Base-by-base conservation (phyloP, 108 stramenopile species). In the Cafeteria roenbergensis region DNA sequence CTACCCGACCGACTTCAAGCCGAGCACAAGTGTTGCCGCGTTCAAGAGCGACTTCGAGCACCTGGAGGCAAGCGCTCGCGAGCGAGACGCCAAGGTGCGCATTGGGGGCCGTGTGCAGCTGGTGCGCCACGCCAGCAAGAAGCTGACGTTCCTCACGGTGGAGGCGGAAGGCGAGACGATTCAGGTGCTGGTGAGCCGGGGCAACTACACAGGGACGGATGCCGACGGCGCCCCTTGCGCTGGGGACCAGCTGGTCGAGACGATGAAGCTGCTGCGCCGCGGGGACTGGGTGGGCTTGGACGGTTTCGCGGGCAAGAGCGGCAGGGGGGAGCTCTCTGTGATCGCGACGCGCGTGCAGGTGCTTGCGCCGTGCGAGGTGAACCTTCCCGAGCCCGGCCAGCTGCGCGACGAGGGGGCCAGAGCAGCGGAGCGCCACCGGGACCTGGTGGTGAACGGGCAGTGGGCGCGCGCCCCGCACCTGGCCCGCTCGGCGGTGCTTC, bases 401-500 rank as follows among this genome's bases (percentile, higher is more conserved):
- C 75, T 97, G 28, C 79, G 82, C 42, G 97, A 99, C 71, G 81
- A 90, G 58, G 83, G 87, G 38, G 92, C 90, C 78, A 85, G 97
- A 20, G 94, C 94, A 71, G 82, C 94, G 29, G 78, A 84, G 63
- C 87, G 97, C 65, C 90, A 95, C 67, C 61, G 94, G 34, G 97
- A 95, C 77, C 55, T 98, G 63, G 90, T 95, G 71, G 91, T 90
- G 26, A 94, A 98, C 79, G 85, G 90, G 21, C 69, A 77, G 52
- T 21, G 52, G 52, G 94, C 94, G 6, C 69, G 88, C 28, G 90
- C 89, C 1, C 91, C 90, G 12, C 94, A 96, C 66, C 81, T 84
- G 52, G 82, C 87, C 68, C 79, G 97, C 34, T 90, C 94, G 28
- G 67, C 64, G 68, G 90, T 95, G 26, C 88, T 90, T 0, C 84